phyloP scores from a whole-genome alignment of 164 flowering plant genomes.

The Protea cynaroides region DNA sequence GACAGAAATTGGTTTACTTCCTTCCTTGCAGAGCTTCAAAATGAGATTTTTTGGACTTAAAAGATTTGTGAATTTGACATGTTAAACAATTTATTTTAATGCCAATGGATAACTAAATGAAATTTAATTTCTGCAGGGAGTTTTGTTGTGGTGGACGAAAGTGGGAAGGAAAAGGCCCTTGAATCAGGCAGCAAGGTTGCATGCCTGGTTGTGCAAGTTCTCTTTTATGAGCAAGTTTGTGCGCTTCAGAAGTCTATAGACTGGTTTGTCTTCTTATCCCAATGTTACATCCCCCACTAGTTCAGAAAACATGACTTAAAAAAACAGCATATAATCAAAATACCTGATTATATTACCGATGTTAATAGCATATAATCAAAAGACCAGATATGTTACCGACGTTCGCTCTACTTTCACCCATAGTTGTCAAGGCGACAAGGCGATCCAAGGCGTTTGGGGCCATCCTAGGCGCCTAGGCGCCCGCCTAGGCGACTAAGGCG shows the following conservation, averaged over 20 bases:
- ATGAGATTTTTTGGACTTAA: too few species aligned
- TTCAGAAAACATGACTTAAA: too few species aligned
- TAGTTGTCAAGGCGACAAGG: too few species aligned
- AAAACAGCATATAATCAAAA: background rate
- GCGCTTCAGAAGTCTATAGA: slow-evolving; percentile 63
- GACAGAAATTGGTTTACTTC: too few species aligned
- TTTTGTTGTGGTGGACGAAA: slow-evolving; percentile 85
- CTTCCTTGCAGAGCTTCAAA: too few species aligned
- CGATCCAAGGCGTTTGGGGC: too few species aligned
- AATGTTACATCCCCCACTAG: background rate
- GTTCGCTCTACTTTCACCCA: background rate
- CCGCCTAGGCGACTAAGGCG: too few species aligned
- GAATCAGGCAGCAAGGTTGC: slow-evolving; percentile 87
- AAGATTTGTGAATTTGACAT: too few species aligned
- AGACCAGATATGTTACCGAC: background rate
- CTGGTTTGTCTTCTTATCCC: slow-evolving; percentile 43
- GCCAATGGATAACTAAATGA: too few species aligned
- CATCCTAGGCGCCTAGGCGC: too few species aligned
- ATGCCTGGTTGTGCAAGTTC: slow-evolving; percentile 69
- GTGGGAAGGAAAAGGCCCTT: slow-evolving; percentile 71
- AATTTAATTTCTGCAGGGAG: slow-evolving; percentile 41
- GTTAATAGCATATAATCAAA: background rate
- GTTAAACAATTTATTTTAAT: too few species aligned
- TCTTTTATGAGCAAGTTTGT: slow-evolving; percentile 72
- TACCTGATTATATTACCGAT: background rate